Conservation (phyloP, 768 basidiomycete genomes). For the Tremella fuciformis region DNA sequence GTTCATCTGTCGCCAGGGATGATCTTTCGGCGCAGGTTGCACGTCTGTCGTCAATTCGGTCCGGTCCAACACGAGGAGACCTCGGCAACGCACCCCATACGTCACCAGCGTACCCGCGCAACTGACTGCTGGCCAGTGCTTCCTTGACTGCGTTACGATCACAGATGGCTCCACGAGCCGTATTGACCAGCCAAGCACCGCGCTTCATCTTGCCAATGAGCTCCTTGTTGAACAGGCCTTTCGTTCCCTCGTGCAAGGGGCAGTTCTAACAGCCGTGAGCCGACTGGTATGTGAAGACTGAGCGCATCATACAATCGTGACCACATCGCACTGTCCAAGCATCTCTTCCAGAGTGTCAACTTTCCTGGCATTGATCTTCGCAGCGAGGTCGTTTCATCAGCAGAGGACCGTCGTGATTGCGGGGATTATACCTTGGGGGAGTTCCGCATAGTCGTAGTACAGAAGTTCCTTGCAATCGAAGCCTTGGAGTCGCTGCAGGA, state of each 20-base stretch:
- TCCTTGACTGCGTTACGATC: constrained; percentile 74
- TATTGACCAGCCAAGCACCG: constrained; percentile 89
- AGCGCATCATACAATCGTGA: constrained; percentile 40
- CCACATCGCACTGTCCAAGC: constrained; percentile 48
- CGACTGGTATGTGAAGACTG: neutral
- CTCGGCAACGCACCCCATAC: constrained; percentile 37
- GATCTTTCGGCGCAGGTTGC: constrained; percentile 81
- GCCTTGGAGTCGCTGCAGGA: constrained; percentile 60
- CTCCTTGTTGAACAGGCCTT: constrained; percentile 74
- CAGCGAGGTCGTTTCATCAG: constrained; percentile 58
- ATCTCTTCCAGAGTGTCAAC: constrained; percentile 76
- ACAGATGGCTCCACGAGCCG: constrained; percentile 87
- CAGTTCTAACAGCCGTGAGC: constrained; percentile 28
- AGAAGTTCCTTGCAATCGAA: constrained; percentile 88
- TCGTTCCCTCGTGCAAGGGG: constrained; percentile 73
- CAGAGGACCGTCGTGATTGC: constrained; percentile 54
- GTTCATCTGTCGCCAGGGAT: constrained; percentile 78
- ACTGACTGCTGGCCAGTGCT: constrained; percentile 71
- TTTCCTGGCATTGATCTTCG: constrained; percentile 60
- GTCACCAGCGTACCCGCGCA: constrained; percentile 58
- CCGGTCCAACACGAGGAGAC: no score
- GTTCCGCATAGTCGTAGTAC: constrained; percentile 79
- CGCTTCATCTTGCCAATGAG: constrained; percentile 85
- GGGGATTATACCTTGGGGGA: constrained; percentile 51
- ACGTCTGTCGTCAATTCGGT: constrained; percentile 61